Evolutionary conservation across 768 basidiomycete genomes (phyloP).

Genomic region (Tylopilus plumbeoviolaceoides): DNA sequence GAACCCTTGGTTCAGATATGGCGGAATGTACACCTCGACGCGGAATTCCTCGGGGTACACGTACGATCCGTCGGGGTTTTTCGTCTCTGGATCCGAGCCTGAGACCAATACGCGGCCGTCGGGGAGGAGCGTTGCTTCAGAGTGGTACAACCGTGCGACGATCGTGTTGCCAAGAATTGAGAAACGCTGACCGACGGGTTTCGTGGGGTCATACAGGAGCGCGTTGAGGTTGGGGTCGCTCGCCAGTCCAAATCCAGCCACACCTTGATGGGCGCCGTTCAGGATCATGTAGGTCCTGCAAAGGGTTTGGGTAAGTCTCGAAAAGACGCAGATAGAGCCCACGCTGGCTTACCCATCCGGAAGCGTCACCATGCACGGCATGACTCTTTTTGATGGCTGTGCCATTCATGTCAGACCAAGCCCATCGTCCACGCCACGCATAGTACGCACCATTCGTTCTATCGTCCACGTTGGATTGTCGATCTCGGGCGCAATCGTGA

Average conservation of each 20-base stretch:
- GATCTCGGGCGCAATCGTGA: conserved; percentile 63
- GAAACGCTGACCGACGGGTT: conserved; percentile 56
- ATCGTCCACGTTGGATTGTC: conserved; percentile 60
- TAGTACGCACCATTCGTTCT: conserved; percentile 70
- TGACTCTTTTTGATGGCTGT: conserved; percentile 68
- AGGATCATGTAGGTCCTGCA: conserved; percentile 74
- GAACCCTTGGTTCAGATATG: conserved; percentile 67
- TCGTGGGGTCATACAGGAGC: conserved; percentile 64
- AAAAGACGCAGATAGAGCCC: background rate
- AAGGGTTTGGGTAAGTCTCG: background rate
- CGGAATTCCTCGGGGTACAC: conserved; percentile 76
- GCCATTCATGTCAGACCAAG: background rate
- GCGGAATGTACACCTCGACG: conserved; percentile 79
- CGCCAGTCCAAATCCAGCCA: conserved; percentile 72
- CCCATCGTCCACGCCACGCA: background rate
- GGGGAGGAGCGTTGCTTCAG: conserved; percentile 68
- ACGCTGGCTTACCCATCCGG: conserved; percentile 36
- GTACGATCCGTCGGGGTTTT: conserved; percentile 31
- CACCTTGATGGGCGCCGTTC: conserved; percentile 68
- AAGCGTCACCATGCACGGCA: conserved; percentile 69
- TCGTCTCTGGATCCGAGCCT: conserved; percentile 68
- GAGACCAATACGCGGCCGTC: conserved; percentile 75
- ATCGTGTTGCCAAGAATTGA: conserved; percentile 66
- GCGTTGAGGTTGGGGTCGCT: conserved; percentile 59
- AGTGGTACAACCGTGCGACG: conserved; percentile 75